These are phyloP conservation scores for Liquidambar formosana DNA, from an alignment of 164 flowering plant species.

Conservation along the genomic window DNA sequence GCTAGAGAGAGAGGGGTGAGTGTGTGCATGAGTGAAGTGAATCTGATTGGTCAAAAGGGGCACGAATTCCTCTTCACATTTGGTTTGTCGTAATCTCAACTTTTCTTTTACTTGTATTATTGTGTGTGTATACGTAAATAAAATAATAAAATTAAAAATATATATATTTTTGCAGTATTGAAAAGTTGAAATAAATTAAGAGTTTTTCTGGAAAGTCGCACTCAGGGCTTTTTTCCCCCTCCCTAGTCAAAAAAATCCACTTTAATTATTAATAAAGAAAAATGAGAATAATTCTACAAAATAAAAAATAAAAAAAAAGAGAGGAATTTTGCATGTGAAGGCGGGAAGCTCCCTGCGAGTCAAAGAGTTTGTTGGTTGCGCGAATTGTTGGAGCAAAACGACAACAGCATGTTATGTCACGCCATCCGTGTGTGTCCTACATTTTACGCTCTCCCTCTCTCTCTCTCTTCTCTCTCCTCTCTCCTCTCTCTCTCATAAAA, in stretches of 20 bases:
- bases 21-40: no score
- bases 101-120: no score
- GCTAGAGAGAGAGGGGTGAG: no score
- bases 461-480: no score
- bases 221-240: background rate
- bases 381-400: slow-evolving; percentile 20
- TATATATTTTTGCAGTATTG: background rate
- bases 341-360: slow-evolving; percentile 33
- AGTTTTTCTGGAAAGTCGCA: slow-evolving; percentile 4
- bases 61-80: slow-evolving; percentile 10
- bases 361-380: slow-evolving; percentile 38
- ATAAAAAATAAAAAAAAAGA: background rate
- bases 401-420: slow-evolving; percentile 31
- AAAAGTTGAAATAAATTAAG: background rate
- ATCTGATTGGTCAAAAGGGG: slow-evolving; percentile 17
- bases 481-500: no score
- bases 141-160: no score
- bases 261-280: slow-evolving; percentile 7
- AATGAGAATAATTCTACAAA: background rate
- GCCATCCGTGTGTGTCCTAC: slow-evolving; percentile 16
- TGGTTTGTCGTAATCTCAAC: slow-evolving; percentile 7
- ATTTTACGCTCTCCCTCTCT: background rate
- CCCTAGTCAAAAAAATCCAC: background rate
- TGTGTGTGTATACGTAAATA: no score
- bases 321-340: slow-evolving; percentile 28